phyloP scores from a whole-genome alignment of 495 filamentous ascomycete species.

The Sordaria brevicollis region DNA sequence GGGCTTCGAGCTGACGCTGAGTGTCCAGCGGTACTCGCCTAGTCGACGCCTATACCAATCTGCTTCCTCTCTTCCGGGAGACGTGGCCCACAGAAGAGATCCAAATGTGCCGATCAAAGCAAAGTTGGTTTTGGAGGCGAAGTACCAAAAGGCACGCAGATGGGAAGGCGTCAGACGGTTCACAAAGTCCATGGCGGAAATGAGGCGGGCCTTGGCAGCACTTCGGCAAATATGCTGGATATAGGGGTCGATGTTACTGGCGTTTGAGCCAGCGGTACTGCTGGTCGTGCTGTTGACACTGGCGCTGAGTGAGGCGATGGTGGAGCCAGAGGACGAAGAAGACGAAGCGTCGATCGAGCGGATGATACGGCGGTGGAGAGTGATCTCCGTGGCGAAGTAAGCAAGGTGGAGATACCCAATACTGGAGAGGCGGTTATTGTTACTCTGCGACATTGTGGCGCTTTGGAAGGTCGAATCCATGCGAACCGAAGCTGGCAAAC shows the following conservation, averaged over 20 bases:
- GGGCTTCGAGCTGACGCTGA: slow-evolving; percentile 72
- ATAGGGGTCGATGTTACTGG: slow-evolving; percentile 47
- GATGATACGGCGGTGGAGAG: slow-evolving; percentile 72
- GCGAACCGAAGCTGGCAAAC: slow-evolving; percentile 51
- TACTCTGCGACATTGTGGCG: slow-evolving; percentile 9
- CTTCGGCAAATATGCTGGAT: slow-evolving; percentile 91
- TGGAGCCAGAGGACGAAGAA: slow-evolving; percentile 12
- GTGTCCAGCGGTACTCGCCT: slow-evolving; percentile 87
- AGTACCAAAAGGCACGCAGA: slow-evolving; percentile 70
- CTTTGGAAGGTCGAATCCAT: slow-evolving; percentile 50
- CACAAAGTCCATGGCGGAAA: slow-evolving; percentile 71
- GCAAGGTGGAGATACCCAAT: slow-evolving; percentile 72
- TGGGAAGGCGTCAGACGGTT: slow-evolving; percentile 63
- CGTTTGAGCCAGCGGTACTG: not conserved
- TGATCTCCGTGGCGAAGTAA: slow-evolving; percentile 79
- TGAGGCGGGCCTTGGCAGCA: slow-evolving; percentile 70
- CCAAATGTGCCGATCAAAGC: slow-evolving; percentile 76
- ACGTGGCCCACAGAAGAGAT: slow-evolving; percentile 73
- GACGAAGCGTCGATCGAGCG: slow-evolving; percentile 48
- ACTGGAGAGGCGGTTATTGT: slow-evolving; percentile 38
- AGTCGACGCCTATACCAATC: slow-evolving; percentile 88
- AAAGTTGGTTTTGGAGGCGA: slow-evolving; percentile 71
- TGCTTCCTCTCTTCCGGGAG: slow-evolving; percentile 77
- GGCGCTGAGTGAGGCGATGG: not conserved
- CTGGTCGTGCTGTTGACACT: slow-evolving; percentile 2